Evolutionary conservation across 2,329 filamentous ascomycete species (phyloP), one percentile per base, ranked within the genome.

Genomic region (Endoconidiophora polonica): DNA sequence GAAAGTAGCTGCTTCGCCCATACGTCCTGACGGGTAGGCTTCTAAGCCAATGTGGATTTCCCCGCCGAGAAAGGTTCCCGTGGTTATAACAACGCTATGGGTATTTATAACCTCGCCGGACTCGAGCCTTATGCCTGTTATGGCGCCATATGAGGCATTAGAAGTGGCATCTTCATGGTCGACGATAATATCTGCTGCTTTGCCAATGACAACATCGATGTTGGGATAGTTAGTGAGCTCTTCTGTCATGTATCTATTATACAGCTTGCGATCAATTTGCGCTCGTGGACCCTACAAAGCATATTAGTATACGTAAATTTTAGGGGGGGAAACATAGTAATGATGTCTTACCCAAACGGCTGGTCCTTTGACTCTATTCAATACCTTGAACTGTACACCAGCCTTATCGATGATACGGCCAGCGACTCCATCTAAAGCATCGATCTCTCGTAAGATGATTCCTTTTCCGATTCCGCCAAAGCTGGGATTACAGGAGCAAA

Each of bases 391-490:
- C 62, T 95, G 90, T n/a, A 95, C 77, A 4, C 86, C 91, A 2
- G 91, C 83, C 62, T 91, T 90, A 66, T 98, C 91, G 53, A 94
- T 86, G 20, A 95, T 81, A 36, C 86, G 76, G 0, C 86, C 88
- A 0, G 87, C 82, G 18, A 98, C 69, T 0, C 91, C 91, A 60
- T 96, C 91, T 53, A 98, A 71, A 0, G 91, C 91, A 67, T 98
- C 91, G 29, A 98, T 81, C 65, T 98, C 91, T 40, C 90, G 81
- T 46, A 98, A 70, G 70, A 98, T 95, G 7, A 86, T 96, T 14
- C 91, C 91, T 63, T 98, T 98, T 42, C 91, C 91, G 58, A 98
- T 96, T n/a, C 91, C 91, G 38, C 91, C 91, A 61, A 98, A 94
- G 56, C 86, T 94, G 1, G 90, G 90, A 62, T 96, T 96, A 68